Conservation (phyloP, 768 basidiomycete genomes). For the Suillus ampliporus region DNA sequence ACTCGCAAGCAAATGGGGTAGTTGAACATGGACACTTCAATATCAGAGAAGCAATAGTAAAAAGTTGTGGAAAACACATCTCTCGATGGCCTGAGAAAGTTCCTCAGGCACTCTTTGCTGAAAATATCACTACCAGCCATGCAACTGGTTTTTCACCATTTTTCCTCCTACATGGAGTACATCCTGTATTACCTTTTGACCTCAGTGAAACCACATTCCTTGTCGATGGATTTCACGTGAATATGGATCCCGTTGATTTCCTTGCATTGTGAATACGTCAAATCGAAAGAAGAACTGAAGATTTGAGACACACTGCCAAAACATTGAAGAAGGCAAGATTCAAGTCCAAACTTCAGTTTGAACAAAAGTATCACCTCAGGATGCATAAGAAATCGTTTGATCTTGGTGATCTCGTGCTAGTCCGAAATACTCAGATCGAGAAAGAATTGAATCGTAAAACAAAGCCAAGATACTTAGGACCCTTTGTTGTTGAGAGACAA, state of each 20-base stretch:
- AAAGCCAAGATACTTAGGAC: slow-evolving; percentile 43
- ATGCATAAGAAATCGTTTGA: slow-evolving; percentile 34
- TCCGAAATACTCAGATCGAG: slow-evolving; percentile 40
- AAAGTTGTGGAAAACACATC: slow-evolving; percentile 25
- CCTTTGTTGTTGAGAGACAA: slow-evolving; percentile 37
- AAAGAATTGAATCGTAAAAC: slow-evolving; percentile 37
- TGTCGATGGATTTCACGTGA: slow-evolving; percentile 20
- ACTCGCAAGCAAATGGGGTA: slow-evolving; percentile 42
- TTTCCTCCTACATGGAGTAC: slow-evolving; percentile 31
- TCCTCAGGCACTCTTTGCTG: slow-evolving; percentile 30
- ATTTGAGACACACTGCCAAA: slow-evolving; percentile 29
- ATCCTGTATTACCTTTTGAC: slow-evolving; percentile 40
- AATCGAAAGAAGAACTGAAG: too few species aligned
- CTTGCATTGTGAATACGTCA: slow-evolving; percentile 29
- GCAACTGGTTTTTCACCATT: slow-evolving; percentile 29
- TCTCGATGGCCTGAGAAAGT: slow-evolving; percentile 29
- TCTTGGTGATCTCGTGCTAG: slow-evolving; percentile 39
- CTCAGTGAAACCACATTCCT: slow-evolving; percentile 39
- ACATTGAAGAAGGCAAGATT: slow-evolving; percentile 29
- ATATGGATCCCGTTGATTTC: slow-evolving; percentile 25
- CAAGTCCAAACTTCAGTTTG: slow-evolving; percentile 29
- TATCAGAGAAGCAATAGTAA: slow-evolving; percentile 39
- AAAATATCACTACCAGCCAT: slow-evolving; percentile 23
- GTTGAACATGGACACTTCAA: slow-evolving; percentile 41
- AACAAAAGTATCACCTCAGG: slow-evolving; percentile 19